Evolutionary conservation across 768 basidiomycete species (phyloP).

Genomic region (Trametes punicea): DNA sequence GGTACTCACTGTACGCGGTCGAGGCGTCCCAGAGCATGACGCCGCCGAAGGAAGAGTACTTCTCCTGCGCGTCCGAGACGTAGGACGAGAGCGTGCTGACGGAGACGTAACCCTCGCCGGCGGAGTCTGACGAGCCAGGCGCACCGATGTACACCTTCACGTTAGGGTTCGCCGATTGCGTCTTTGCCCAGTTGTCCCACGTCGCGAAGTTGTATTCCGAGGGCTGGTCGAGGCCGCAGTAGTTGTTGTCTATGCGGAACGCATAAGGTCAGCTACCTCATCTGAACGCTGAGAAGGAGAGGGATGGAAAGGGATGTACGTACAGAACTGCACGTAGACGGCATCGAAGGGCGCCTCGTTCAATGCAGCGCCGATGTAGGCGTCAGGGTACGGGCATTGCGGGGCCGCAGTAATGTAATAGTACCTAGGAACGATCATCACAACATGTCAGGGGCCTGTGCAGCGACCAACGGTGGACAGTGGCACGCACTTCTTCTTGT

Average conservation of each 20-base stretch:
- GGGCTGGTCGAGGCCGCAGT: slow-evolving; percentile 47
- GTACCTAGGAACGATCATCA: slow-evolving; percentile 29
- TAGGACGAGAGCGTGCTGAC: slow-evolving; percentile 43
- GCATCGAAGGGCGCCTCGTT: slow-evolving; percentile 65
- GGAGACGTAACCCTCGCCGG: slow-evolving; percentile 55
- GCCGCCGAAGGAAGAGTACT: slow-evolving; percentile 62
- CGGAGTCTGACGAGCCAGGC: slow-evolving; percentile 53
- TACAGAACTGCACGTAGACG: slow-evolving; percentile 69
- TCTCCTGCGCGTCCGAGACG: slow-evolving; percentile 46
- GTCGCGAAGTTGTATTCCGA: slow-evolving; percentile 52
- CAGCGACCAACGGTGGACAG: background rate
- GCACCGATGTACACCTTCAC: slow-evolving; percentile 66
- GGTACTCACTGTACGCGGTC: slow-evolving; percentile 17
- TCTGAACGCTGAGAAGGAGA: background rate
- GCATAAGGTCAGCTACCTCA: background rate
- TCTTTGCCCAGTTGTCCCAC: slow-evolving; percentile 65
- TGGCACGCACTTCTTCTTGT: slow-evolving; percentile 12
- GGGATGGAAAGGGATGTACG: slow-evolving; percentile 14
- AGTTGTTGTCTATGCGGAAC: slow-evolving; percentile 46
- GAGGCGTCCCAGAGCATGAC: slow-evolving; percentile 43
- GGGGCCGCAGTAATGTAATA: slow-evolving; percentile 68
- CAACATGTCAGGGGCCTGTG: background rate
- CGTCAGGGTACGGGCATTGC: slow-evolving; percentile 69
- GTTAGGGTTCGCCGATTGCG: slow-evolving; percentile 51
- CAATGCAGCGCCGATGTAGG: slow-evolving; percentile 48